Conservation (phyloP, 176 grass and related monocot species). For the Phoenix dactylifera region DNA sequence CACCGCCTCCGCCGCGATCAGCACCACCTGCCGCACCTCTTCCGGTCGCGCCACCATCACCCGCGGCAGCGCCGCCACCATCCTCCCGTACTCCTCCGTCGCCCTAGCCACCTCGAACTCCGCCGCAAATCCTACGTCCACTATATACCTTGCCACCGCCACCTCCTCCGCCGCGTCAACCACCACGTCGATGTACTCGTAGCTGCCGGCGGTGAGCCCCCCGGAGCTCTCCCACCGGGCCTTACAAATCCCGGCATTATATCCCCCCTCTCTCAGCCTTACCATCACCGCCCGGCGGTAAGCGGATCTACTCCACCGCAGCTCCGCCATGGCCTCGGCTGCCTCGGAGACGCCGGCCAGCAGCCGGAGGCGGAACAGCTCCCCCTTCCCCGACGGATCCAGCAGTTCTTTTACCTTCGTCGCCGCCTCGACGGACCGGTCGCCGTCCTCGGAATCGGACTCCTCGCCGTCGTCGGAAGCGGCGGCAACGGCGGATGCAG, state of each 20-base stretch:
- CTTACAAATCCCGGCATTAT: conserved; percentile 15
- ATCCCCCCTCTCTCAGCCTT: conserved; percentile 1
- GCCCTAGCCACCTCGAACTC: conserved; percentile 11
- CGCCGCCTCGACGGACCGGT: too few species aligned
- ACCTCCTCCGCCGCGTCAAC: neutral
- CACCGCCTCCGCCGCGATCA: neutral
- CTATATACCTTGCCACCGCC: neutral
- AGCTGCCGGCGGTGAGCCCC: conserved; percentile 3
- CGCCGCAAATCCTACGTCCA: conserved; percentile 10
- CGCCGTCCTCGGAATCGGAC: too few species aligned
- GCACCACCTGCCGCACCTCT: neutral
- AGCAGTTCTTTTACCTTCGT: too few species aligned
- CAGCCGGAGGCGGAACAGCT: too few species aligned
- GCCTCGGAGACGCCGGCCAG: too few species aligned
- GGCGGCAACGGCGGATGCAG: too few species aligned
- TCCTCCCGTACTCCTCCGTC: neutral
- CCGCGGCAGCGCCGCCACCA: conserved; percentile 4
- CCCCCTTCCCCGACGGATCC: too few species aligned
- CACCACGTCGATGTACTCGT: conserved; percentile 14
- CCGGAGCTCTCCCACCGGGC: conserved; percentile 4
- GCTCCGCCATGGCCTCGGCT: neutral
- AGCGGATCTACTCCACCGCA: neutral
- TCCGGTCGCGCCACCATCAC: conserved; percentile 4
- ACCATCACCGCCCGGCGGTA: conserved; percentile 9
- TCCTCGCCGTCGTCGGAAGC: too few species aligned